A percentile compares a stretch with the other conserved stretches of the same genome.
phyloP scores from a whole-genome alignment of 2,329 filamentous ascomycete species.

The Nemania diffusa region DNA sequence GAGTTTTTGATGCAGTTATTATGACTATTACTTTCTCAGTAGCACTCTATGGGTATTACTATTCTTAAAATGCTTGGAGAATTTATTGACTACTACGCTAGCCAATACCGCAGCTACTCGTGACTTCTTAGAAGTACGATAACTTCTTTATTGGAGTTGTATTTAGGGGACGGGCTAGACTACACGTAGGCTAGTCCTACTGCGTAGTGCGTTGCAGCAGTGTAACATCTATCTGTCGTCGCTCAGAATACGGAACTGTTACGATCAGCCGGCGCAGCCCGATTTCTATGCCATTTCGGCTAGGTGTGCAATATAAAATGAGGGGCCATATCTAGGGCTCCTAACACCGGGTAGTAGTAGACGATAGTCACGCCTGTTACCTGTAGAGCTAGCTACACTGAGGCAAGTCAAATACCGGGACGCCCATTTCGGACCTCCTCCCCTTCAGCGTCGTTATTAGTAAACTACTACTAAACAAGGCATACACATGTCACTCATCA shows the following conservation, averaged over 20 bases:
- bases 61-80: background rate
- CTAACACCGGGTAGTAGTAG: background rate
- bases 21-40: background rate
- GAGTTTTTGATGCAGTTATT: background rate
- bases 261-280: too few species aligned
- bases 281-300: too few species aligned
- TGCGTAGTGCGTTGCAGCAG: background rate
- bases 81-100: background rate
- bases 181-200: too few species aligned
- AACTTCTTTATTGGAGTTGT: too few species aligned
- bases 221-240: background rate
- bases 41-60: background rate
- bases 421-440: background rate
- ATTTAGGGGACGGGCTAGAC: too few species aligned
- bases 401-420: background rate
- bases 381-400: background rate
- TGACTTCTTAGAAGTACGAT: too few species aligned
- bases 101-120: too few species aligned
- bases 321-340: background rate
- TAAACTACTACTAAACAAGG: background rate
- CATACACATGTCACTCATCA: background rate
- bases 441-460: background rate
- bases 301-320: background rate
- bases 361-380: background rate
- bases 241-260: background rate